Conservation (phyloP, 306 rosid species). For the Prunus mira region DNA sequence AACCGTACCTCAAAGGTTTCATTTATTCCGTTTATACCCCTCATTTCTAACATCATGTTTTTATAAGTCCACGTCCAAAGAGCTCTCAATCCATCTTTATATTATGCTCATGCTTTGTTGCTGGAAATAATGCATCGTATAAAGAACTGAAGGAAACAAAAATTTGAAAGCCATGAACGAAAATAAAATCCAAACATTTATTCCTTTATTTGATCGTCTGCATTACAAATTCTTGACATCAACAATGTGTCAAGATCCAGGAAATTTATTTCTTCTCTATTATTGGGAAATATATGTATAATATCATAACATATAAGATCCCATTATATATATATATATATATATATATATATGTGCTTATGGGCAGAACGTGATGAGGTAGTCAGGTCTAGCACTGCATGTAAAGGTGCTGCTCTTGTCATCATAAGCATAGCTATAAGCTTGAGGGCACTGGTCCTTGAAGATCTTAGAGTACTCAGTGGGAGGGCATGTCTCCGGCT, state of each 20-base stretch:
- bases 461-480: not conserved
- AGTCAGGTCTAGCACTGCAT: not conserved
- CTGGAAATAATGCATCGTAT: no score
- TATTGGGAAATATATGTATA: no score
- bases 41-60: no score
- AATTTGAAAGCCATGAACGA: not conserved
- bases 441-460: not conserved
- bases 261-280: not conserved
- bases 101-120: no score
- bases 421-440: not conserved
- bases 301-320: no score
- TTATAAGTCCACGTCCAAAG: no score
- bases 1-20: no score
- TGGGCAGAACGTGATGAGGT: not conserved
- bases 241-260: not conserved
- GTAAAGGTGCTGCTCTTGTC: not conserved
- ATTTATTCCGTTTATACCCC: no score
- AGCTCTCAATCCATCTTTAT: no score
- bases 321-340: no score
- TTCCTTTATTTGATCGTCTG: not conserved
- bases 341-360: not conserved
- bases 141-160: no score
- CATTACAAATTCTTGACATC: not conserved
- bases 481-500: not conserved
- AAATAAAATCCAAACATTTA: no score